Percentiles rank a stretch among this genome's conserved stretches.
Conservation (phyloP, 2,329 filamentous ascomycete genomes). For the Fusarium bactridioides region DNA sequence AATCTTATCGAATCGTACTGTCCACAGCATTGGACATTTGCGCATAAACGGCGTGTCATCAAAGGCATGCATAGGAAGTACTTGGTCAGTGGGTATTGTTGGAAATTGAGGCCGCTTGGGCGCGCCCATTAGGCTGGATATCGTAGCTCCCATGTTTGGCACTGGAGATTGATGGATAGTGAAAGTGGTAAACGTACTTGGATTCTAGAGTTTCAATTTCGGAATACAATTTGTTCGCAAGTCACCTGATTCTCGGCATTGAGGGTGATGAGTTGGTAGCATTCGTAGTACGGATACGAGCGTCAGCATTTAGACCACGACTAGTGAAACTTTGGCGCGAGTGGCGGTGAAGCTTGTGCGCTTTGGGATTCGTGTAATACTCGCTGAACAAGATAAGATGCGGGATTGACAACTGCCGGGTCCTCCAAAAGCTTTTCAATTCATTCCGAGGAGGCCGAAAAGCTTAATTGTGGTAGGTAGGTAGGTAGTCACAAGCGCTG, state of each 20-base stretch:
- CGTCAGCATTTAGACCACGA: neutral
- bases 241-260: no score
- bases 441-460: neutral
- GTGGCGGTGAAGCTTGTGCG: neutral
- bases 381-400: neutral
- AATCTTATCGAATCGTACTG: constrained; percentile 19
- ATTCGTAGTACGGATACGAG: neutral
- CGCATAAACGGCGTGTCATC: constrained; percentile 42
- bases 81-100: constrained; percentile 18
- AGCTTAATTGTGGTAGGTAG: neutral
- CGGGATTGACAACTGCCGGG: neutral
- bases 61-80: constrained; percentile 46
- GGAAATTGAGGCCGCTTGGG: neutral
- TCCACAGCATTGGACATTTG: constrained; percentile 40
- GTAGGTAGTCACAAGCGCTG: neutral
- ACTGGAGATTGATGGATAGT: no score
- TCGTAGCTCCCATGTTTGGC: neutral
- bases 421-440: neutral
- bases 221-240: no score
- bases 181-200: neutral
- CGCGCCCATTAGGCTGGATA: neutral
- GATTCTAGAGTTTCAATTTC: no score
- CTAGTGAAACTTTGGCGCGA: neutral
- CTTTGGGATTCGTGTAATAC: neutral
- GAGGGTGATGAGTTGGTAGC: no score